These are phyloP conservation scores for Leucosporidium creatinivorum DNA, from an alignment of 768 basidiomycete species.

Conservation along the genomic window DNA sequence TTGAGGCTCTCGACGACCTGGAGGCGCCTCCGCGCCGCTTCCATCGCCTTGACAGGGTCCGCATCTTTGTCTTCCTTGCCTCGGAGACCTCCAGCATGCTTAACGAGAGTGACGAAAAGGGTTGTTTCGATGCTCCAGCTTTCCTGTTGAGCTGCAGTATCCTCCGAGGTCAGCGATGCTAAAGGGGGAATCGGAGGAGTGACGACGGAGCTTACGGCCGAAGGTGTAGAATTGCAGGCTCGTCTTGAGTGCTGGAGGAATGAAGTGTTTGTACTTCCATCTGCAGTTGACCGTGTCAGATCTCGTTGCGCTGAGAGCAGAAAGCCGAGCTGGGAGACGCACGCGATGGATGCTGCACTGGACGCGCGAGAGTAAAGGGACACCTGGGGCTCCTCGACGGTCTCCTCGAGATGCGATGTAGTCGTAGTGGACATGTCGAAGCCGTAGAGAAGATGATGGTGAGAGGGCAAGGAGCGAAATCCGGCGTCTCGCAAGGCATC, in stretches of 20 bases:
- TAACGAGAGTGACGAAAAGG: constrained; percentile 58
- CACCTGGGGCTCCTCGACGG: no score
- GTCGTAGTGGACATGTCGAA: no score
- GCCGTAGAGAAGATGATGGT: no score
- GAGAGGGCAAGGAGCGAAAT: no score
- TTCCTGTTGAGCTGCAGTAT: constrained; percentile 41
- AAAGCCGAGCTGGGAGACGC: no score
- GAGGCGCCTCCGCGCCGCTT: neutral
- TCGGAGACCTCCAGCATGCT: constrained; percentile 45
- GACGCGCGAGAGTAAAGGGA: no score
- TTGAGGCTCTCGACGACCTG: constrained; percentile 63
- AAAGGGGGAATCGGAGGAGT: no score
- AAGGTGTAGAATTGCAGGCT: neutral
- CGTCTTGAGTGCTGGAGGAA: neutral
- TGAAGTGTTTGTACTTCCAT: neutral
- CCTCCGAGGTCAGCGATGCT: neutral
- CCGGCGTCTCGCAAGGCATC: no score
- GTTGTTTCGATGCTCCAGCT: constrained; percentile 93
- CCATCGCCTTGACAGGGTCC: neutral
- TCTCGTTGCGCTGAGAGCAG: no score
- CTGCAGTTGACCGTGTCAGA: neutral
- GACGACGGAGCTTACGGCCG: neutral
- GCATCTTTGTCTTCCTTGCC: neutral
- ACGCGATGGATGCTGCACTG: no score
- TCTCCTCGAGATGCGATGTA: no score